phyloP scores from a whole-genome alignment of 805 yeast species.

The Metschnikowia gruessii region DNA sequence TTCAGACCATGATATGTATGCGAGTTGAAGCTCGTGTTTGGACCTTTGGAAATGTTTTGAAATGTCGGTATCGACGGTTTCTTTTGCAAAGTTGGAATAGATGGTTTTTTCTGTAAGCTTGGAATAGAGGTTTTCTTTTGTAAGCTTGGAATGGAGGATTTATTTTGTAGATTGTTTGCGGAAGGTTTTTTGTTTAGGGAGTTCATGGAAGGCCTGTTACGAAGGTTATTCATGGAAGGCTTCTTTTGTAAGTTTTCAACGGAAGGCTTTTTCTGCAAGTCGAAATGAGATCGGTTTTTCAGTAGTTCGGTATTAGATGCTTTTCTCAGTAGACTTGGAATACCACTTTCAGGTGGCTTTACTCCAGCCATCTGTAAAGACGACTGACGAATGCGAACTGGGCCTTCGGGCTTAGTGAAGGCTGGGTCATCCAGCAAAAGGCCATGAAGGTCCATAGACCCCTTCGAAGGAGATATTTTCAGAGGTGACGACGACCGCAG shows the following conservation, averaged over 20 bases:
- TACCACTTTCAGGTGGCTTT: slow-evolving; percentile 1
- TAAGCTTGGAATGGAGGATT: not conserved
- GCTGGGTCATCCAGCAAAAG: slow-evolving; percentile 24
- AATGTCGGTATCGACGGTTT: slow-evolving; percentile 11
- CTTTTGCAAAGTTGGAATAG: no score
- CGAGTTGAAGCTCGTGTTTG: not conserved
- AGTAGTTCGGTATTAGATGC: slow-evolving; percentile 2
- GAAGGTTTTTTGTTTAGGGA: slow-evolving; percentile 11
- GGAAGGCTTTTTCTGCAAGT: slow-evolving; percentile 11
- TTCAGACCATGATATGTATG: not conserved
- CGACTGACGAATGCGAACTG: slow-evolving; percentile 26
- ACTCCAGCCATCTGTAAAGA: slow-evolving; percentile 40
- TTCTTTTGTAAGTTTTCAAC: slow-evolving; percentile 8
- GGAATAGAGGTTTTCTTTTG: not conserved
- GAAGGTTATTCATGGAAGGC: slow-evolving; percentile 2
- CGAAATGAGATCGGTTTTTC: not conserved
- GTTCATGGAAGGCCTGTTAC: slow-evolving; percentile 11
- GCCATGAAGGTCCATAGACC: slow-evolving; percentile 36
- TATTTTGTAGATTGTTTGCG: slow-evolving; percentile 10
- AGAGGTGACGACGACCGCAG: slow-evolving; percentile 16
- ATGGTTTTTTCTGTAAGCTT: no score
- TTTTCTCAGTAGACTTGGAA: slow-evolving; percentile 5
- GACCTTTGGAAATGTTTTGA: slow-evolving; percentile 2
- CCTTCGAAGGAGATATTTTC: slow-evolving; percentile 39
- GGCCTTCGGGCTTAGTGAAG: slow-evolving; percentile 26